phyloP scores from a whole-genome alignment of 108 stramenopile genomes.

The Craspedostauros australis region DNA sequence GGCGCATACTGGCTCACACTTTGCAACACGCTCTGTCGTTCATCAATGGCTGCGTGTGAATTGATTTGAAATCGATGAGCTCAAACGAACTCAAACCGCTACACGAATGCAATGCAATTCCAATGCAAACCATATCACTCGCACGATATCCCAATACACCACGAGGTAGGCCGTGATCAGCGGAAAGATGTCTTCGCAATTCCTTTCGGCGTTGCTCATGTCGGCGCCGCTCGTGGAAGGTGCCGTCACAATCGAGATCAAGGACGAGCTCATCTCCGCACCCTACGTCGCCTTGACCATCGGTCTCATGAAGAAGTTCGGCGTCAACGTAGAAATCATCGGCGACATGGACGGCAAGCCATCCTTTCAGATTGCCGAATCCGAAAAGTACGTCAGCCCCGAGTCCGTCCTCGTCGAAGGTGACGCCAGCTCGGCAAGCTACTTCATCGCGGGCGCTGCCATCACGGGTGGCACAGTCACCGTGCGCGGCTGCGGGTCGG shows the following conservation, averaged over 20 bases:
- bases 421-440: conserved; percentile 94
- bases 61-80: no score
- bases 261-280: conserved; percentile 92
- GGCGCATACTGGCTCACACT: no score
- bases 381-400: conserved; percentile 66
- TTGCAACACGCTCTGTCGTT: no score
- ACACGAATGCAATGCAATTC: no score
- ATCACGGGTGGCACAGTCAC: conserved; percentile 94
- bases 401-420: conserved; percentile 87
- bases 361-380: conserved; percentile 52
- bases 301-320: conserved; percentile 95
- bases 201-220: conserved; percentile 93
- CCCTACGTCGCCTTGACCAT: conserved; percentile 96
- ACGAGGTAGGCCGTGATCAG: conserved; percentile 77
- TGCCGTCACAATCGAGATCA: conserved; percentile 83
- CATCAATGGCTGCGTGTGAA: no score
- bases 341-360: conserved; percentile 74
- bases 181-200: conserved; percentile 97
- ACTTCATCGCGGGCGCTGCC: conserved; percentile 96
- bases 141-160: no score
- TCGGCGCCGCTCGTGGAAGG: conserved; percentile 80
- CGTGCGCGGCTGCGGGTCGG: conserved; percentile 86
- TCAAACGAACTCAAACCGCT: no score
- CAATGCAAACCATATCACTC: no score
- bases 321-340: conserved; percentile 61